Conservation (phyloP, 352 stramenopile species). For the Hyaloperonospora brassicae region DNA sequence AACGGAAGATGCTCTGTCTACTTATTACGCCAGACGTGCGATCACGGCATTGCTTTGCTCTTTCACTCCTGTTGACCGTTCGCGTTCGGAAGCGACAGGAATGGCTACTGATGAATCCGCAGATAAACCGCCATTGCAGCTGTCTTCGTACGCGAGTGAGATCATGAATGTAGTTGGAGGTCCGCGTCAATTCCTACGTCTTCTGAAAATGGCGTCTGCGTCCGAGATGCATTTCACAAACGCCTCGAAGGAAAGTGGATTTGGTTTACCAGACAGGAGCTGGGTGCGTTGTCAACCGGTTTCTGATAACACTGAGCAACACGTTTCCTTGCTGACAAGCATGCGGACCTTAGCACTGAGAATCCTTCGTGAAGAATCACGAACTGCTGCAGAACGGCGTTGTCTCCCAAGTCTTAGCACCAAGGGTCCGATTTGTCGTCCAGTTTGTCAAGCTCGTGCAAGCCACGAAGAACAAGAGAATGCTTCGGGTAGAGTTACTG, state of each 20-base stretch:
- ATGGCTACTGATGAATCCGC: slow-evolving; percentile 4
- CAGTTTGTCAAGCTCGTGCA: slow-evolving; percentile 6
- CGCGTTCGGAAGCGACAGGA: too few species aligned
- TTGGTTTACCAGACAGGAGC: neutral
- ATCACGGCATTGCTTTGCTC: slow-evolving; percentile 27
- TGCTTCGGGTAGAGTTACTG: slow-evolving; percentile 33
- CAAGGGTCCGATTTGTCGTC: neutral
- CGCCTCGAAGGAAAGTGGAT: slow-evolving; percentile 9
- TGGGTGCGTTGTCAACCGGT: neutral
- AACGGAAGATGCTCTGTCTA: slow-evolving; percentile 77
- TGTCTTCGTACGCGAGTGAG: slow-evolving; percentile 21
- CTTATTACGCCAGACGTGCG: slow-evolving; percentile 69
- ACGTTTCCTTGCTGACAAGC: slow-evolving; percentile 39
- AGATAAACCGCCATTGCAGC: slow-evolving; percentile 10
- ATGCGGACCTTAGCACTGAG: slow-evolving; percentile 42
- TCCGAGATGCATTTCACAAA: slow-evolving; percentile 60
- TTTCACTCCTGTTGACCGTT: slow-evolving; percentile 10
- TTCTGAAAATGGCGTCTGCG: slow-evolving; percentile 75
- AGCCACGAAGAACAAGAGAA: slow-evolving; percentile 20
- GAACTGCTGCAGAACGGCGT: slow-evolving; percentile 1
- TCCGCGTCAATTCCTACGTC: slow-evolving; percentile 63
- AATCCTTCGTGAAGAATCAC: slow-evolving; percentile 54
- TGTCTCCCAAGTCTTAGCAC: too few species aligned
- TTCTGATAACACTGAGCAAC: slow-evolving; percentile 20
- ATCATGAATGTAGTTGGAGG: slow-evolving; percentile 55